These are phyloP conservation scores for Cystofilobasidium bisporidii DNA, from an alignment of 768 basidiomycete genomes.

Conservation along the genomic window DNA sequence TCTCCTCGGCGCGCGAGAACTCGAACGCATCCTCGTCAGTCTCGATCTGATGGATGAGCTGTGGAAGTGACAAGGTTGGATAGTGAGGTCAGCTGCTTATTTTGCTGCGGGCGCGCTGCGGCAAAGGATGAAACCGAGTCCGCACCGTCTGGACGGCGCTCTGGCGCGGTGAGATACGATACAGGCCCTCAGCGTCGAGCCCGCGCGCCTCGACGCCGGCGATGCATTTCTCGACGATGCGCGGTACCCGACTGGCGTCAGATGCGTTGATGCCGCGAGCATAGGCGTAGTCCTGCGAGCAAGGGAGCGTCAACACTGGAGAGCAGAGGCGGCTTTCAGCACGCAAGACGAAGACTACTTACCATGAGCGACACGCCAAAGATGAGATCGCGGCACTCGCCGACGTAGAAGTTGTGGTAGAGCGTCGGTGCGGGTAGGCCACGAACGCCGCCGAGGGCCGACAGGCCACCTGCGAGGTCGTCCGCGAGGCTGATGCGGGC, in stretches of 20 bases:
- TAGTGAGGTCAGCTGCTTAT: no score
- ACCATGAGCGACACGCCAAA: not conserved
- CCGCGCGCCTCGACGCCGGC: conserved; percentile 23
- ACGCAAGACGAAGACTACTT: no score
- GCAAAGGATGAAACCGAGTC: no score
- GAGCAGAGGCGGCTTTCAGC: no score
- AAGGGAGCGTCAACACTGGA: conserved; percentile 4
- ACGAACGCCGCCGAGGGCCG: conserved; percentile 7
- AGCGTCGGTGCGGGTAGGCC: not conserved
- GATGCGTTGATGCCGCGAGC: conserved; percentile 5
- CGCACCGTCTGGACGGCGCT: conserved; percentile 19
- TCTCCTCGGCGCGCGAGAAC: conserved; percentile 23
- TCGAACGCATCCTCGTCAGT: conserved; percentile 26
- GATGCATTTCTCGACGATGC: conserved; percentile 27
- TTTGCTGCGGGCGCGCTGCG: no score
- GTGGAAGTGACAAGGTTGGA: not conserved
- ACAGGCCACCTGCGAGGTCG: conserved; percentile 12
- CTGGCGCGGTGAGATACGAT: conserved; percentile 11
- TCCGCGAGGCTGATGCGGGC: conserved; percentile 7
- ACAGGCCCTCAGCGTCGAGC: conserved; percentile 17
- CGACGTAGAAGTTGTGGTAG: conserved; percentile 22
- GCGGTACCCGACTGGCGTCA: conserved; percentile 1
- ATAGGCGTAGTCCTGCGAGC: conserved; percentile 25
- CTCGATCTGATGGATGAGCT: conserved; percentile 15
- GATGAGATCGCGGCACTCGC: conserved; percentile 19